Conservation (phyloP, 805 yeast species). For the Candida nonsorbophila region DNA sequence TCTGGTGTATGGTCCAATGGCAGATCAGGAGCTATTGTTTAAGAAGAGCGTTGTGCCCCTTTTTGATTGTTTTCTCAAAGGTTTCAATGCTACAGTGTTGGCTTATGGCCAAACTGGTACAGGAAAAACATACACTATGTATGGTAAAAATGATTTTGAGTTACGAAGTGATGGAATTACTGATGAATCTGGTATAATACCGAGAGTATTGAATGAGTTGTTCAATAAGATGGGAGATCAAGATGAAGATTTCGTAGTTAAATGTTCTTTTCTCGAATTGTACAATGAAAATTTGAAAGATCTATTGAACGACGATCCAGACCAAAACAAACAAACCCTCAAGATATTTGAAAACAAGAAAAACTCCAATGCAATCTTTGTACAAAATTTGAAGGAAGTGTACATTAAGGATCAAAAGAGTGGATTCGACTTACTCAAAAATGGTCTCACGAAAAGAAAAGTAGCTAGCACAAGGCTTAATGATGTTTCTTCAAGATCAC, state of each 20-base stretch:
- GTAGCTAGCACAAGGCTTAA: constrained; percentile 74
- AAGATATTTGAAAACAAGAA: constrained; percentile 34
- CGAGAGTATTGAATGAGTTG: constrained; percentile 40
- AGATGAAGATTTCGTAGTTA: constrained; percentile 54
- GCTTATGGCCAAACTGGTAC: constrained; percentile 87
- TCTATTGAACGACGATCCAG: constrained; percentile 47
- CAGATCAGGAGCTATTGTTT: constrained; percentile 66
- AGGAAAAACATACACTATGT: constrained; percentile 78
- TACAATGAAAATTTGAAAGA: constrained; percentile 86
- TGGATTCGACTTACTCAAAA: constrained; percentile 50
- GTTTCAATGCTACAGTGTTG: constrained; percentile 69
- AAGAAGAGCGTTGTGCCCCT: constrained; percentile 70
- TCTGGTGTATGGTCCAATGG: constrained; percentile 76
- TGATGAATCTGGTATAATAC: constrained; percentile 55
- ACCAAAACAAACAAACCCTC: constrained; percentile 16
- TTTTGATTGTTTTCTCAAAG: constrained; percentile 56
- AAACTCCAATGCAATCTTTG: constrained; percentile 31
- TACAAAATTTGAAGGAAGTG: constrained; percentile 63
- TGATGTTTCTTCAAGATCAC: constrained; percentile 70
- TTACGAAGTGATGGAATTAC: constrained; percentile 3
- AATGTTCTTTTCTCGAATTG: constrained; percentile 76
- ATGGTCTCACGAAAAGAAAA: constrained; percentile 55
- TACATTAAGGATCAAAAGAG: constrained; percentile 48
- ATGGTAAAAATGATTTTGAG: constrained; percentile 33
- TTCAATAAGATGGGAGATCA: constrained; percentile 42